Base-by-base conservation (phyloP, 352 stramenopile genomes). In the Saprolegnia diclina region DNA sequence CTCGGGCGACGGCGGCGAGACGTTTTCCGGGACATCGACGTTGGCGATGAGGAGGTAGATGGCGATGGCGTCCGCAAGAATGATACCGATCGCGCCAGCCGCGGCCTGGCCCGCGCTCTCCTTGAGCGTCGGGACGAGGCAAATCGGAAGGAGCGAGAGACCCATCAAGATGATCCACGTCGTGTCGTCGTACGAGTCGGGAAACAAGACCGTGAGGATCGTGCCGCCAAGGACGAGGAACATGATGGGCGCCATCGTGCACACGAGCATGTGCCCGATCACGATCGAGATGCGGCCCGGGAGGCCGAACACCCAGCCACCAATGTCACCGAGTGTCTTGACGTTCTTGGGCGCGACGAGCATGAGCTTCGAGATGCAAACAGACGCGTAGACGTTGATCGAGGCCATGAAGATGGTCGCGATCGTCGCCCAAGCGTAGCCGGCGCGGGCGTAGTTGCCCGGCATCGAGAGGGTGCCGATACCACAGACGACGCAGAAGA, bases 401-500 rank as follows among this genome's bases (percentile, higher is more conserved):
- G 82, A 78, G 0, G 78, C 79, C 81, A 89, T 89, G 73, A 89
- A 87, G 1, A 80, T 50, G 65, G 86, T 77, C 24, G 77, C 81
- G 21, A 83, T 66, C 14, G 74, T 67, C 18, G 79, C 81, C 46
- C 84, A 77, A n/a, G 62, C 54, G 4, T 80, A 80, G 7, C 79
- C 80, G n/a, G 81, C 79, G 7, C 81, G 82, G 0, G 82, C 76
- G 64, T 85, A 90, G 71, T 90, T 90, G 37, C 74, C 80, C 0
- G 82, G 82, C 82, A 90, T 88, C 52, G 80, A 78, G 45, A 90
- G 79, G 37, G 82, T 90, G 19, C 82, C 82, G 32, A 90, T 85
- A 55, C 82, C 82, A 71, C 82, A 89, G 61, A 89, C 80, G 16
- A 76, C 79, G 67, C 81, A 89, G 45, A 73, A 73, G 45, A 68